Percentiles rank a stretch among this genome's conserved stretches.
These are phyloP conservation scores for Raphanus sativus DNA, from an alignment of 345 rosid species.

Conservation along the genomic window DNA sequence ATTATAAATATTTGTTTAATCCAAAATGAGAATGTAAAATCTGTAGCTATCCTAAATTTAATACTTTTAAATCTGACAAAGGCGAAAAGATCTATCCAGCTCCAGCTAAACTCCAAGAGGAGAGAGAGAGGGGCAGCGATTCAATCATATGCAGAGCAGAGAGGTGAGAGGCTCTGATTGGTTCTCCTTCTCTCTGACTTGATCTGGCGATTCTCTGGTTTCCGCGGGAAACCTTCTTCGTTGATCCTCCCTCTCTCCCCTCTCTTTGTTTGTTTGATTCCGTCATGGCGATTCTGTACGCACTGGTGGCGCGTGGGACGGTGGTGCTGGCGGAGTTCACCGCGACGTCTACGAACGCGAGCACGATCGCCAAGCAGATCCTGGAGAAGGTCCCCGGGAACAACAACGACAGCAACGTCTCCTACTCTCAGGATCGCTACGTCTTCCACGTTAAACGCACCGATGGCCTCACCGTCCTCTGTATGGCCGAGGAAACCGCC, in stretches of 20 bases:
- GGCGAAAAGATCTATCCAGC: constrained; percentile 24
- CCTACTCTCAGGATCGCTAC: constrained; percentile 91
- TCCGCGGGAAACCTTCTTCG: constrained; percentile 39
- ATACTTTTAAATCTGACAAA: background rate
- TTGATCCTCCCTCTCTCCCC: constrained; percentile 10
- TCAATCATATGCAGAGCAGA: constrained; percentile 3
- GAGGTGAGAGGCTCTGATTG: constrained; percentile 19
- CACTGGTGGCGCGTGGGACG: constrained; percentile 88
- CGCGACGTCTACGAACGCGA: constrained; percentile 81
- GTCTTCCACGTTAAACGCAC: constrained; percentile 93
- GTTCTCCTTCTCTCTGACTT: constrained; percentile 22
- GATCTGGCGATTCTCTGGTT: constrained; percentile 35
- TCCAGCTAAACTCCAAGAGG: constrained; percentile 32
- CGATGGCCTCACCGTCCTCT: constrained; percentile 96
- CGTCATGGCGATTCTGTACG: constrained; percentile 81
- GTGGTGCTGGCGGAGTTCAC: constrained; percentile 87
- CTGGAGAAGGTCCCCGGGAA: constrained; percentile 77
- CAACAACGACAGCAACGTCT: constrained; percentile 64
- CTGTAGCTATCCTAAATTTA: constrained; percentile 6
- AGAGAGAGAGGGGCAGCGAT: constrained; percentile 18
- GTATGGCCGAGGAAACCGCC: constrained; percentile 95
- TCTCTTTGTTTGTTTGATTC: background rate
- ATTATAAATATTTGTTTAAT: background rate
- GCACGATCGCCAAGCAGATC: constrained; percentile 76
- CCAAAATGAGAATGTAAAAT: background rate